These are phyloP conservation scores for Cladorrhinum sp. DNA, from an alignment of 2,329 filamentous ascomycete species.

Conservation along the genomic window DNA sequence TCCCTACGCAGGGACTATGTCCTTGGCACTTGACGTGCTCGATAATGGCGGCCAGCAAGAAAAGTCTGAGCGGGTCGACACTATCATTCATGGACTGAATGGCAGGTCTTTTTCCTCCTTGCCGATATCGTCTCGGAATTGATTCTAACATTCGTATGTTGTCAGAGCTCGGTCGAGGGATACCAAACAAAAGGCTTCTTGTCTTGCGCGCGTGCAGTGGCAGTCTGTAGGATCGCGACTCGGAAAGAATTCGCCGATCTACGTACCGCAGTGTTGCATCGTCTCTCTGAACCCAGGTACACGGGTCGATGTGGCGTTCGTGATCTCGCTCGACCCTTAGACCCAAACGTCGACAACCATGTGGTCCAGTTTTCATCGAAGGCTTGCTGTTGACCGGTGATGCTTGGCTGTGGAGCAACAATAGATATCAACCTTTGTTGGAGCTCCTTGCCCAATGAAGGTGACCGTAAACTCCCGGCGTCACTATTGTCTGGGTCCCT, in stretches of 20 bases:
- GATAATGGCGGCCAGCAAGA: neutral
- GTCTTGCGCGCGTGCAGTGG: no score
- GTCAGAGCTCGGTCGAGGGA: no score
- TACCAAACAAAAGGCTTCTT: no score
- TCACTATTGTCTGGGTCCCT: neutral
- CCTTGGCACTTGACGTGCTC: neutral
- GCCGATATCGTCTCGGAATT: no score
- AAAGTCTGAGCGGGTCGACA: neutral
- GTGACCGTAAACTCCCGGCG: no score
- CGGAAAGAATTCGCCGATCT: neutral
- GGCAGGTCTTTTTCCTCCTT: neutral
- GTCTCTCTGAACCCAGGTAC: neutral
- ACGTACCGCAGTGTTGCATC: neutral
- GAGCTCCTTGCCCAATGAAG: no score
- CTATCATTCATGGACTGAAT: neutral
- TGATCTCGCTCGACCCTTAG: neutral
- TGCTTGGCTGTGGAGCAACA: neutral
- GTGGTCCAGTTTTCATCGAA: neutral
- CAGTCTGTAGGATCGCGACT: neutral
- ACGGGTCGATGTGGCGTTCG: neutral
- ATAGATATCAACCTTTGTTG: neutral
- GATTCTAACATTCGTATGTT: no score
- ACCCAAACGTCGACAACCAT: neutral
- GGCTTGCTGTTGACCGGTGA: neutral
- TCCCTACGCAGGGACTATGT: neutral